Base-by-base conservation (phyloP, 805 yeast species). In the Metschnikowia orientalis region DNA sequence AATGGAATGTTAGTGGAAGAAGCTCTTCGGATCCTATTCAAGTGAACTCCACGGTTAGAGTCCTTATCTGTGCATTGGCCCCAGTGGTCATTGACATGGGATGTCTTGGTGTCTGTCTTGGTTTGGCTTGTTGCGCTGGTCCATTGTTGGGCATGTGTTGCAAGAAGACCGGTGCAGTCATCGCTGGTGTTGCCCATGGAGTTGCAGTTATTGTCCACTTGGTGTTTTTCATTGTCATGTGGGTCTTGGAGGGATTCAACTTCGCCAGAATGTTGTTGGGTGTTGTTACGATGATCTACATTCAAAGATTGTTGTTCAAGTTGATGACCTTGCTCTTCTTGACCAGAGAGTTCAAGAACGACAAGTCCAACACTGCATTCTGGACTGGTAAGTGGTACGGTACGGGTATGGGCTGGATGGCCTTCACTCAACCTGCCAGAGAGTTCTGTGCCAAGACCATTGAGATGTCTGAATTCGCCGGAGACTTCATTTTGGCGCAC, bases 301-400 rank as follows among this genome's bases (percentile, higher is more conserved):
- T 85, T 53, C 95, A 94, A 72, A 80, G 97, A 68, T 64, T 83
- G 33, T 59, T 92, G 47, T 84, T 90, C 76, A 88, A 88, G 71
- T 58, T 81, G 51, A 70, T 92, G 71, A 85, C 95, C 8, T 68
- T 81, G 33, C 62, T 77, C 47, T 67, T 80, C 62, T 71, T 94
- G 56, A 86, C 97, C 33, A 80, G 98, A 71, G 99, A 92, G 69
- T 88, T 88, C 73, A 87, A 87, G 79, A 85, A 84, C 52, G 97
- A 90, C 65, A 86, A 81, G 56, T 72, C 97, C 22, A 92, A 92
- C 69, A 83, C 95, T 50, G 97, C 98, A 18, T 92, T 95, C 94
- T 92, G 99, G 99, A 85, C 95, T 38, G 99, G 99, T 74, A 89
- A 88, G 66, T 92, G 99, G 99, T 88, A 89, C 61, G 92, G 95